Base-by-base conservation (phyloP, 1,284 basidiomycete genomes). In the Ceratobasidium sp. region DNA sequence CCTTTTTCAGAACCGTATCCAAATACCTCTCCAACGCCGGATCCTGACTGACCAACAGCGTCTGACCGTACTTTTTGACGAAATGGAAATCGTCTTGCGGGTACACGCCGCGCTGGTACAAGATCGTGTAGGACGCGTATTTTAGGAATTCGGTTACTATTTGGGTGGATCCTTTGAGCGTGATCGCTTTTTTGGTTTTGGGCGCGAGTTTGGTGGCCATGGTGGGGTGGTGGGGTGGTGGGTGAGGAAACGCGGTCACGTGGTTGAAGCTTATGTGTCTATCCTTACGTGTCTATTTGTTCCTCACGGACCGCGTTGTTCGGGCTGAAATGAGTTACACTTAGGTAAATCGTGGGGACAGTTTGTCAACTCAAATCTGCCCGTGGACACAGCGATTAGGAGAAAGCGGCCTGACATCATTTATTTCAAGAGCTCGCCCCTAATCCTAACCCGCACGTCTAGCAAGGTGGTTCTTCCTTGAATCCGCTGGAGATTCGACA, bases 81-180 rank as follows among this genome's bases (percentile, higher is more conserved):
- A 97, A 96, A 83, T 98, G 97, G 84, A 99, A 99, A 85, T 99
- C 98, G 85, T 99, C 97, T 0, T 95, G 93, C 0, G 98, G 97
- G 84, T 99, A 99, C 42, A 99, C 95, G 73, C 95, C 96, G 42
- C 98, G 91, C 86, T 99, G 97, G 86, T 98, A 99, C 64, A 99
- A 88, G 82, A 99, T 98, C 23, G 95, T 97, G 82, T 40, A 70
- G 26, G 80, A 78, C 66, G 74, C 2, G 66, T 50, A 99, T 87
- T 97, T 97, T 89, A 99, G 99, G 88, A 99, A 99, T 83, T 99
- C 98, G 17, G 96, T 97, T 77, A 99, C 97, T n/a, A 99, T 89
- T 62, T 92, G 91, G 0, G 96, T 96, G 0, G 96, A 98, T 0
- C 98, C 98, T 83, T 98, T 97, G 84, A 99, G 92, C 0, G 96